These are phyloP conservation scores for Zostera marina DNA, from an alignment of 116 monocot genomes.

Conservation along the genomic window DNA sequence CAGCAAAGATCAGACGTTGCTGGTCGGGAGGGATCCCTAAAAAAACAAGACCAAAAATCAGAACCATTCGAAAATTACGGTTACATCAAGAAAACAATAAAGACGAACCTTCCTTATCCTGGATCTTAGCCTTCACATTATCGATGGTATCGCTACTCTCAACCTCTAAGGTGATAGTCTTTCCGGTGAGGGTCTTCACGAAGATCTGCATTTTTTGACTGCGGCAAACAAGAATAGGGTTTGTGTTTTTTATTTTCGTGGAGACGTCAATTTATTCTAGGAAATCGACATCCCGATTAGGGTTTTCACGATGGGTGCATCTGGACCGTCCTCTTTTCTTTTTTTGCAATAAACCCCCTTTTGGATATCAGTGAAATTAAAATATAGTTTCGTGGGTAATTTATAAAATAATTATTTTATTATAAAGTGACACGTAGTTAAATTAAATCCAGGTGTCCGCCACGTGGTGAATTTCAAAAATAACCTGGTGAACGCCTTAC, in stretches of 20 bases:
- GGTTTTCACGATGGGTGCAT: too few relatives aligned
- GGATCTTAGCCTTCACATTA: slow-evolving; percentile 65
- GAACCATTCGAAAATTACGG: background rate
- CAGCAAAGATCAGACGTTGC: slow-evolving; percentile 20
- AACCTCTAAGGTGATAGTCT: slow-evolving; percentile 53
- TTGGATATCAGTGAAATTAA: background rate
- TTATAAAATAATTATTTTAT: too few relatives aligned
- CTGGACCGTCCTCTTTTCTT: too few relatives aligned
- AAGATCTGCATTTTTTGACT: slow-evolving; percentile 17
- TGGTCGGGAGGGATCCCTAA: slow-evolving; percentile 19
- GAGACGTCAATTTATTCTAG: too few relatives aligned
- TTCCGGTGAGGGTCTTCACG: slow-evolving; percentile 34
- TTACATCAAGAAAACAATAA: background rate
- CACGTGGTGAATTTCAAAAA: too few relatives aligned
- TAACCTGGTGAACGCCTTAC: too few relatives aligned
- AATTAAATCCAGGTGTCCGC: too few relatives aligned
- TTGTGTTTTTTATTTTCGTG: too few relatives aligned
- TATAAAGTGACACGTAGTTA: too few relatives aligned
- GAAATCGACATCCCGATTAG: too few relatives aligned
- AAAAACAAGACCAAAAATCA: background rate
- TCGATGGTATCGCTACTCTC: slow-evolving; percentile 70
- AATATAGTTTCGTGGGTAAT: too few relatives aligned
- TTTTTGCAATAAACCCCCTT: too few relatives aligned
- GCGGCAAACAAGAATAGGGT: background rate
- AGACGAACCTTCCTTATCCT: slow-evolving; percentile 21